These are phyloP conservation scores for Suillus spraguei DNA, from an alignment of 768 basidiomycete species.

Conservation along the genomic window DNA sequence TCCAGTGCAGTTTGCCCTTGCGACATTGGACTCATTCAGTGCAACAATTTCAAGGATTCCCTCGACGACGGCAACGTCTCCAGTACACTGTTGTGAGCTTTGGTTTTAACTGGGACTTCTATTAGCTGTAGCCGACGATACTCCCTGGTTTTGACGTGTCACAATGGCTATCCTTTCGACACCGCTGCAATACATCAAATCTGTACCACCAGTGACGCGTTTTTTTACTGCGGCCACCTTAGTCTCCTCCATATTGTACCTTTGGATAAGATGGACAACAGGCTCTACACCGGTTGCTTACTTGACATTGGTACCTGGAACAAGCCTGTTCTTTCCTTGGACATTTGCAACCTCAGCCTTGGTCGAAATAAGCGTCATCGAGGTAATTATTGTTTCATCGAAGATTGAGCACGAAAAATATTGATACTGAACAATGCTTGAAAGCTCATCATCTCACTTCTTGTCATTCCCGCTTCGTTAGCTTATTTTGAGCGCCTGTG, in stretches of 20 bases:
- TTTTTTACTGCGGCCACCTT: conserved; percentile 65
- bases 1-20: conserved; percentile 1
- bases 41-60: conserved; percentile 5
- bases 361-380: conserved; percentile 81
- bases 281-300: conserved; percentile 54
- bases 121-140: conserved; percentile 4
- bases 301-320: conserved; percentile 80
- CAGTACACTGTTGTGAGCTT: not conserved
- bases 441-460: conserved; percentile 76
- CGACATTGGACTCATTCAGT: conserved; percentile 5
- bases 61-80: not conserved
- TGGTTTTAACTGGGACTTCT: not conserved
- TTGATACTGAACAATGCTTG: conserved; percentile 2
- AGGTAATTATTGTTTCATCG: conserved; percentile 55
- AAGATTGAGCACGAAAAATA: conserved; percentile 9
- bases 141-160: not conserved
- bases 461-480: conserved; percentile 79
- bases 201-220: conserved; percentile 81
- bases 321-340: conserved; percentile 88
- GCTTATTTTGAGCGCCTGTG: conserved; percentile 94
- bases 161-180: conserved; percentile 78
- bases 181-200: conserved; percentile 65
- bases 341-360: conserved; percentile 87
- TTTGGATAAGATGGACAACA: conserved; percentile 64
- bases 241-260: conserved; percentile 58